Conservation (phyloP, 257 asterid species). For the Linaria vulgaris region DNA sequence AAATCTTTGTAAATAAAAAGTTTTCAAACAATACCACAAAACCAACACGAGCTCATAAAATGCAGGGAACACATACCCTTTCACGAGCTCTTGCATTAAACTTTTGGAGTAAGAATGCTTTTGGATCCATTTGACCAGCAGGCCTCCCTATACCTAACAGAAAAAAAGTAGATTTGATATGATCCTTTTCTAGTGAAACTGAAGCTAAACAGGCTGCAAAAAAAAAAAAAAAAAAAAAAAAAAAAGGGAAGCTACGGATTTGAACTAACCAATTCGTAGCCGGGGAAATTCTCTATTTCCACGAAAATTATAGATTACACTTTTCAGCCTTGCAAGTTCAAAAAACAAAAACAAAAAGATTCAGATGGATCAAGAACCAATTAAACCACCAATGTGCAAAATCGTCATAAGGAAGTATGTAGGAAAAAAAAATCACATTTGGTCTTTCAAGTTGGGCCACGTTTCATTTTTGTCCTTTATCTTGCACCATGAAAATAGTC, state of each 20-base stretch:
- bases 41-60: neutral
- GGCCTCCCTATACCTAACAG: constrained; percentile 87
- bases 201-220: constrained; percentile 18
- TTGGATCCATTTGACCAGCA: constrained; percentile 98
- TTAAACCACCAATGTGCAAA: neutral
- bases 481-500: no score
- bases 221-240: no score
- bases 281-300: constrained; percentile 88
- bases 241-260: constrained; percentile 18
- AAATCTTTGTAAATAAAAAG: neutral
- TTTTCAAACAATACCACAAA: neutral
- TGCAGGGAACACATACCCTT: constrained; percentile 47
- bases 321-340: constrained; percentile 57
- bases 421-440: no score
- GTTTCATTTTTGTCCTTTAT: no score
- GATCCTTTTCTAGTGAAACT: neutral
- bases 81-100: constrained; percentile 75
- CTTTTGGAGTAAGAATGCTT: constrained; percentile 88
- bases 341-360: constrained; percentile 17
- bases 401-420: neutral
- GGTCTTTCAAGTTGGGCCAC: no score
- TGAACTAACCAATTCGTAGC: constrained; percentile 76
- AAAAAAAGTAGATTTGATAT: constrained; percentile 18
- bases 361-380: constrained; percentile 12
- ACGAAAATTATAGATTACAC: constrained; percentile 73